Evolutionary conservation across 495 filamentous ascomycete species (phyloP), one percentile per base, ranked within the genome.

Genomic region (Jackrogersella minutella): DNA sequence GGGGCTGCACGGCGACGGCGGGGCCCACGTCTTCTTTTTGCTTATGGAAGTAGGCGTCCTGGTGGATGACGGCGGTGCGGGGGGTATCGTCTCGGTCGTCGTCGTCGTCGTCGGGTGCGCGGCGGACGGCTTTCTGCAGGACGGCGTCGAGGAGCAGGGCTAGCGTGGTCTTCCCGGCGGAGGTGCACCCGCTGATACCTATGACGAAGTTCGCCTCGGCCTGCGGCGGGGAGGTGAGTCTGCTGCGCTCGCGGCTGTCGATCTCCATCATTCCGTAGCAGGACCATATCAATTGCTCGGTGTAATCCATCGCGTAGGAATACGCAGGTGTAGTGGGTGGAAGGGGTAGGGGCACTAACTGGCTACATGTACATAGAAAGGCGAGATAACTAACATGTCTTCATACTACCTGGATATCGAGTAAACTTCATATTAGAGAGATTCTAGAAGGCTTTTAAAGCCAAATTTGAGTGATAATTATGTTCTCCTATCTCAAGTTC

Each of bases 121-220:
- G 36, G 9, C 36, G 36, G 30, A 62, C n/a, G 9, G 36, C 34
- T 43, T 44, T 17, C 21, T 30, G 34, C 3, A 52, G 16, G 13
- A 44, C 28, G n/a, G 28, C 19, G 22, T 52, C 58, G 14, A 59
- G 56, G 56, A 59, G 41, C 19, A 59, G 40, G 2, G 56, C 30
- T 2, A 59, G 56, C 0, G 56, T 59, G 24, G 58, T 62, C 37
- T 62, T 62, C 0, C 47, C 58, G 30, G 58, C 36, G 10, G 59
- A 62, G 1, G 59, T 19, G 22, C 37, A 46, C 1, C 59, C 59
- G 3, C 39, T 17, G 13, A 54, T 62, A 14, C 39, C 39, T 30
- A 64, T 57, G 36, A 64, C 26, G 28, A 53, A 52, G 14, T 57
- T 66, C 22, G 21, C 24, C 11, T 28, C 10, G 17, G 37, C 24